Conservation (phyloP, 768 basidiomycete genomes). For the Xanthoconium stramineum region DNA sequence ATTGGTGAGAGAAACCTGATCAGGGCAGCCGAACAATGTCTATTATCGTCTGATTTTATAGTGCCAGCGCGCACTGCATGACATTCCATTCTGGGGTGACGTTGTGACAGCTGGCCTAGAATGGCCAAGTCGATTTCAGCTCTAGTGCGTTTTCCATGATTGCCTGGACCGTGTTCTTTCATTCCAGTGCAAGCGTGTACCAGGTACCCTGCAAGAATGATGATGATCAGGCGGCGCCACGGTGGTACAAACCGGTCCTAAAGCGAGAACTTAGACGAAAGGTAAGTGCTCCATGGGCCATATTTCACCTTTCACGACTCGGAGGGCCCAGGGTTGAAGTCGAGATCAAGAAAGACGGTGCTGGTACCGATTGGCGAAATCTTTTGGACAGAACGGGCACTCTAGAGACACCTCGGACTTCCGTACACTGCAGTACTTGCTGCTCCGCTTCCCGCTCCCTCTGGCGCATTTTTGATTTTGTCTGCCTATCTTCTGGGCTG, state of each 20-base stretch:
- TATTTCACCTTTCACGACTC: not conserved
- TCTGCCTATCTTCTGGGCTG: no score
- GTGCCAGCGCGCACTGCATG: slow-evolving; percentile 14
- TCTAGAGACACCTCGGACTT: no score
- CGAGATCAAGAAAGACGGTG: not conserved
- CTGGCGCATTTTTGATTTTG: no score
- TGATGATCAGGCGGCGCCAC: not conserved
- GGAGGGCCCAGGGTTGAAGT: not conserved
- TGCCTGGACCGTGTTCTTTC: not conserved
- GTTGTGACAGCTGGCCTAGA: slow-evolving; percentile 14
- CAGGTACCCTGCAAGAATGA: not conserved
- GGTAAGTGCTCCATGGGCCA: no score
- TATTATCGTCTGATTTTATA: slow-evolving; percentile 8
- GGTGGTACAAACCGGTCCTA: not conserved
- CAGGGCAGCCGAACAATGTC: slow-evolving; percentile 9
- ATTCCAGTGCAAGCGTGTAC: not conserved
- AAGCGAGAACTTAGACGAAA: no score
- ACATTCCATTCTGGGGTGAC: slow-evolving; percentile 23
- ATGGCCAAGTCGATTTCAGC: slow-evolving; percentile 1
- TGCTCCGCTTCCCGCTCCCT: no score
- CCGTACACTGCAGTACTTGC: no score
- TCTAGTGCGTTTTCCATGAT: not conserved
- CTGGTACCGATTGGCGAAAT: not conserved
- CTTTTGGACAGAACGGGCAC: not conserved
- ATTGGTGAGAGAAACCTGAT: slow-evolving; percentile 9